Percentiles rank a stretch among this genome's conserved stretches.
phyloP scores from a whole-genome alignment of 768 basidiomycete genomes.

The Pseudohyphozyma bogoriensis region DNA sequence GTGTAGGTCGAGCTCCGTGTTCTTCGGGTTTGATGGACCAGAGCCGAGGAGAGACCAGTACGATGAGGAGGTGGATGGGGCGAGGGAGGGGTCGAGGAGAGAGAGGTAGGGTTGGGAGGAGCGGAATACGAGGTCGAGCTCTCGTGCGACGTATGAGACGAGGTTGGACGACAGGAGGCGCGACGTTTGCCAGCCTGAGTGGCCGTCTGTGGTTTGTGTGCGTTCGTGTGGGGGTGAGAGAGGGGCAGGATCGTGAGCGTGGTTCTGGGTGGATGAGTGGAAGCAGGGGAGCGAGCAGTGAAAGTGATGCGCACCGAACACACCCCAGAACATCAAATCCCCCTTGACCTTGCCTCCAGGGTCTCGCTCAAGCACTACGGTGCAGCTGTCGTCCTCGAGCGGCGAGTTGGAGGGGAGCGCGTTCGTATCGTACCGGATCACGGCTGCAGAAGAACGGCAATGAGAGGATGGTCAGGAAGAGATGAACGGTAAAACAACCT shows the following conservation, averaged over 20 bases:
- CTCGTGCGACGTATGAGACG: constrained; percentile 69
- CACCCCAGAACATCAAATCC: constrained; percentile 19
- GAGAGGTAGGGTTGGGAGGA: constrained; percentile 12
- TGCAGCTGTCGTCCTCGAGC: constrained; percentile 64
- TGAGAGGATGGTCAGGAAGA: too few relatives aligned
- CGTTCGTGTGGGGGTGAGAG: too few relatives aligned
- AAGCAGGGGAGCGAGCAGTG: too few relatives aligned
- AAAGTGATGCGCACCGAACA: constrained; percentile 18
- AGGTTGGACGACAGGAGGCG: constrained; percentile 69
- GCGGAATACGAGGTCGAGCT: constrained; percentile 45
- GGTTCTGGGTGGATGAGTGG: too few relatives aligned
- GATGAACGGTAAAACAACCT: too few relatives aligned
- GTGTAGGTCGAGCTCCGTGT: constrained; percentile 41
- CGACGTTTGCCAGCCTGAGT: constrained; percentile 74
- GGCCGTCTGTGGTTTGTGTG: constrained; percentile 59
- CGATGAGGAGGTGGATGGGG: constrained; percentile 9
- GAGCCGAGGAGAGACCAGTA: constrained; percentile 12
- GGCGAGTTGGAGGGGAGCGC: constrained; percentile 75
- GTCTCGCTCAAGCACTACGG: constrained; percentile 30
- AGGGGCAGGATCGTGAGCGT: too few relatives aligned
- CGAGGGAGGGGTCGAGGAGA: constrained; percentile 15
- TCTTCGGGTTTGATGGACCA: background rate
- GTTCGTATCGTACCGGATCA: constrained; percentile 54
- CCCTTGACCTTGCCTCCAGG: constrained; percentile 13
- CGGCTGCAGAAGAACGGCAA: too few relatives aligned